Evolutionary conservation across 805 yeast species (phyloP), one percentile per base, ranked within the genome.

Genomic region (Jamesozyma gamospora): DNA sequence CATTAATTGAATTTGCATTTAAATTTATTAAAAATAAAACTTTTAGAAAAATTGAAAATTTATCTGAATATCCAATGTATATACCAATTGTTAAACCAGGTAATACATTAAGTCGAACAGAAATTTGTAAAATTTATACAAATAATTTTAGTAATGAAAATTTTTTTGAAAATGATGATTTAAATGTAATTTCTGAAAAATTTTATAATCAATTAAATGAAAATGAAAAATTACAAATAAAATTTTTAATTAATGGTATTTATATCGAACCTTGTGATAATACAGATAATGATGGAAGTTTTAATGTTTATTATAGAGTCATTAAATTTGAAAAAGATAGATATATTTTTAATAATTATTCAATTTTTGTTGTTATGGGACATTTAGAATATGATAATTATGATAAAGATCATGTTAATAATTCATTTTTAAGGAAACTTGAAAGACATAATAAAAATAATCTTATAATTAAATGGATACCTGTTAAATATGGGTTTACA

Each of bases 1-100:
- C 17, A 14, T 28, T 52, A 16, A 18, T 42, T 2, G 32, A 39
- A 11, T 42, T 35, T 27, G 41, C 49, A 2, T 40, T 40, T 11
- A 25, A 11, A 4, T 17, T 26, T 27, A 34, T 44, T 24, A 37
- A 36, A 31, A 39, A 35, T 10, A 46, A 35, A 32, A 39, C 34
- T 10, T 45, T 39, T 19, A 35, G 30, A 33, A 43, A 40, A 28
- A 17, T 38, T 25, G 10, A 9, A 9, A 38, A 40, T 28, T 18
- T 48, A 8, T 43, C 45, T 13, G 46, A 48, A 17, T 48, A 48
- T 21, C 55, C 55, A 9, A 32, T 48, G 35, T 46, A 45, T 29
- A 47, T 52, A 7, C 55, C 54, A 4, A 40, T 48, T 27, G 16
- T 39, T 2, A 28, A 37, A 17, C 35, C 47, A 21, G 48, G 45